Base-by-base conservation (phyloP, 2,329 filamentous ascomycete species). In the Trichoderma endophyticum region DNA sequence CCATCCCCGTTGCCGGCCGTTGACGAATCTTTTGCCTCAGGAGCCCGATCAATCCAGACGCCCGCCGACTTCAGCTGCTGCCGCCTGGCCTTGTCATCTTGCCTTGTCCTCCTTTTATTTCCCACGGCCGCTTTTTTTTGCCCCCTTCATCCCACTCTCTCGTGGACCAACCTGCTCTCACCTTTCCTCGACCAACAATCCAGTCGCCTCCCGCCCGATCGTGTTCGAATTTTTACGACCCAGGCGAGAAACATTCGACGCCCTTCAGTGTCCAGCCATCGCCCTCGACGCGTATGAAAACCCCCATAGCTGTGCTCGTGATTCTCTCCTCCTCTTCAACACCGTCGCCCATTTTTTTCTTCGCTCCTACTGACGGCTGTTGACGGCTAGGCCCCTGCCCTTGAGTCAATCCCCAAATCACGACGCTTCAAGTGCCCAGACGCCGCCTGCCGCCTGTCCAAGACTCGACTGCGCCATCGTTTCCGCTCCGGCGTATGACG, bases 1-100 rank as follows among this genome's bases (percentile, higher is more conserved):
- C 79, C 77, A 79, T 77, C 74, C 73, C 74, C 75, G 62, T 67
- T 78, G 76, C 78, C 76, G 78, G 77, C 77, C 78, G 74, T 78
- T 78, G 78, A 79, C 77, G 78, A 81, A 56, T 30, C 63, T 51
- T 54, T 57, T 56, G 30, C 51, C 60, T 48, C 26, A 34, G 32
- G 56, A 57, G 65, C 67, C 64, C 64, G 48, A 56, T 72, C 70
- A 72, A 48, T 72, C 71, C 66, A 57, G 62, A 62, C 51, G 28
- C 34, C 67, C n/a, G 39, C 57, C 24, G 54, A 54, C 43, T 24
- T 8, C 43, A 11, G 60, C 32, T 21, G 43, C 60, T 32, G 18
- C 48, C 61, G 15, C 32, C 60, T 71, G 57, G 57, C 51, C 63
- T 73, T 70, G 51, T 71, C 73, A 66, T 73, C 18, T 43, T 43